Base-by-base conservation (phyloP, 2,329 filamentous ascomycete genomes). In the Zarea fungicola region DNA sequence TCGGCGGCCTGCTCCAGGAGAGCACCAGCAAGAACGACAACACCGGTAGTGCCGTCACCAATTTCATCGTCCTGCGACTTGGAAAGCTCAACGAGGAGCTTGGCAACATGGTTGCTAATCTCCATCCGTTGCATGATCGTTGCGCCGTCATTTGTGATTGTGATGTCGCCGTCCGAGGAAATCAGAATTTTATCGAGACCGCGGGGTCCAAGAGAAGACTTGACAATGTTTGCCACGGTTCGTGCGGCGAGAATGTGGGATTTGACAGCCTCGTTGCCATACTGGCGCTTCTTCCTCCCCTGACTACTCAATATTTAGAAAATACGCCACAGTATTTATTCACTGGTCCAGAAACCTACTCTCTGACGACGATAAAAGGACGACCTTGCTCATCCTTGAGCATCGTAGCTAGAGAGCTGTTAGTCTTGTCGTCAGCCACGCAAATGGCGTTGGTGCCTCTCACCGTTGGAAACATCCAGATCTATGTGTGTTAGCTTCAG, bases 1-100 rank as follows among this genome's bases (percentile, higher is more conserved):
- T 96, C 93, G 55, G 92, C 89, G 16, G 93, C 93, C 73, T 97
- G 92, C 72, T 99, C 95, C 53, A 99, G 77, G 56, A 99, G 81
- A 54, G 93, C 91, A 56, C 92, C 93, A 13, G 93, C 93, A 58
- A 99, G 75, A 42, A 99, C 95, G 44, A 99, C 93, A 13, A 99
- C 93, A 68, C 93, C 93, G 1, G 93, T 99, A 55, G 93, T 99
- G 56, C 93, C 93, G 67, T 99, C 93, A 64, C 93, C 93, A 63
- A 99, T 99, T 73, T 99, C 93, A 60, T 97, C 92, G 63, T 99
- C 93, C 69, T 99, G 93, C 32, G 93, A 97, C 75, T 95, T 96
- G 56, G 93, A 97, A 34, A 99, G 84, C 67, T 96, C 92, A 42
- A 99, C 93, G 52, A 99, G 76, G 44, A 99, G 79, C 75, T 97